Evolutionary conservation across 345 rosid genomes (phyloP), one percentile per base, ranked within the genome.

Genomic region (Gossypium mustelinum): DNA sequence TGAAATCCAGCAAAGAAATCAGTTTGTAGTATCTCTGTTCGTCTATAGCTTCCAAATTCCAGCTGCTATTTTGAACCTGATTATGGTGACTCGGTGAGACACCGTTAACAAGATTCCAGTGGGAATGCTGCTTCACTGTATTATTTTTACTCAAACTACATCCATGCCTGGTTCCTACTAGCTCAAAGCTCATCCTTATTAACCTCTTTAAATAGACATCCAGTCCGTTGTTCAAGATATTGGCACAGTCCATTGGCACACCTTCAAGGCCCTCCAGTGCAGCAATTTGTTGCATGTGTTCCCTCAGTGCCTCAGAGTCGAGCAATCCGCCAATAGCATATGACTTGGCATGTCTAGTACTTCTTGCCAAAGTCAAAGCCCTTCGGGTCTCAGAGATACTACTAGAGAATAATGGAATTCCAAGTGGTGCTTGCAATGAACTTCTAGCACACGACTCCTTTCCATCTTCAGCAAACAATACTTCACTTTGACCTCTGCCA

Each of bases 1-100:
- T 90, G 76, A 95, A 95, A 86, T 95, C 98, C 79, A 69, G 86
- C 81, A 93, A 65, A 76, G 98, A 96, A 83, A 93, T 79, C 43
- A 88, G 75, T 73, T 75, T 70, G 20, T 67, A 83, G 2, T 77
- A 77, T 73, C 84, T 81, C 72, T 81, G 86, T 25, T 85, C 93
- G 64, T 86, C 91, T 72, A 73, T 73, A 18, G 75, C 79, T 74
- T 85, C 90, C 50, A 70, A 56, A 50, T 75, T 51, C 69, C 82
- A 85, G 77, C 84, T 73, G 77, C 79, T 78, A 73, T 63, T 79
- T 48, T 76, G 90, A 79, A 70, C 58, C 79, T 87, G 90, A 73
- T 86, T 75, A 81, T 83, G 87, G 85, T 85, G 85, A 71, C 84
- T 77, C 1, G 87, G 82, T 85, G 89, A 84, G 58, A 78, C 77